Evolutionary conservation across 768 basidiomycete genomes (phyloP), one percentile per base, ranked within the genome.

Genomic region (Albatrellus ellisii): DNA sequence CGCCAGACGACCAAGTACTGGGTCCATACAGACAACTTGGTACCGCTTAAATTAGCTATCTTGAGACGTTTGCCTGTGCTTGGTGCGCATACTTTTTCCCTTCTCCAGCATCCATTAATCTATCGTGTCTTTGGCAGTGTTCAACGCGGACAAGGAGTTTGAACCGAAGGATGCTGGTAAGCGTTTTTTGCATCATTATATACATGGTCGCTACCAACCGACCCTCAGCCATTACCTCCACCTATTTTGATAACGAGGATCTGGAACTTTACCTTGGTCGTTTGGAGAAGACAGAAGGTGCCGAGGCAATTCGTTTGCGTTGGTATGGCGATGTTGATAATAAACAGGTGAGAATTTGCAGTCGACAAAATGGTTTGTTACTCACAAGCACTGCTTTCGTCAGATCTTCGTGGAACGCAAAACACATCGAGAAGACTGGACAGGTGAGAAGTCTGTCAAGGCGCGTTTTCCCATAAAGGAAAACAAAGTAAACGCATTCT

Each of bases 1-100:
- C 65, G 95, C 29, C 91, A 95, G 61, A 99, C 95, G 26, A 98
- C 95, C 9, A 99, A 99, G 59, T 99, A 99, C 55, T 99, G 95
- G 95, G 94, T 94, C 2, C 94, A 98, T 58, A 84, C 83, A 1
- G 94, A 98, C 58, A 97, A 98, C 56, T 73, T 95, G 28, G 82
- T 97, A 20, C 80, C 88, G 11, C 70, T 97, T 42, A 98, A 99
- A 62, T 62, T 99, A 35, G 88, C 90, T 12, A 90, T 99, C 54
- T 63, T 99, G 52, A 74, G 83, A 50, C 77, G 98, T 57, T 67
- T 99, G 4, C 95, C 95, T 20, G 95, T 99, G 1, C 68, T 99
- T 32, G 92, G 92, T 92, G 43, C 34, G 72, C 59, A 6, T 26
- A 36, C n/a, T n/a, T n/a, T n/a, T n/a, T n/a, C n/a, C n/a, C n/a